Evolutionary conservation across 371 early-diverging fungal genomes (phyloP).

Genomic region (Mucor sp.): DNA sequence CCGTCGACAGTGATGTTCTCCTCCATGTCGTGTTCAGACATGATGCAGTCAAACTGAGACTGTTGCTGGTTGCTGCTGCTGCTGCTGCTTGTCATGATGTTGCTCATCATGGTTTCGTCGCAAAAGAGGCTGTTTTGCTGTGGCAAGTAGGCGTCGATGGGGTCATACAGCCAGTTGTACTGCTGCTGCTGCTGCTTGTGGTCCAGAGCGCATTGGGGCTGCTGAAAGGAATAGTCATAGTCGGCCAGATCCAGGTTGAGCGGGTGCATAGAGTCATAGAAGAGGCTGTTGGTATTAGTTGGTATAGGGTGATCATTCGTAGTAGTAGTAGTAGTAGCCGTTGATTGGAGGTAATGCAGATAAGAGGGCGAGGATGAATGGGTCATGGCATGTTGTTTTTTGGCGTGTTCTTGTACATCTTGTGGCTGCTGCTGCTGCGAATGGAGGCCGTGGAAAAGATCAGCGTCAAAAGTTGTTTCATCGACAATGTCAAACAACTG

Average conservation of each 20-base stretch:
- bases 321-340: background rate
- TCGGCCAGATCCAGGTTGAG: conserved; percentile 5
- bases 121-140: background rate
- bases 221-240: conserved; percentile 14
- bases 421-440: background rate
- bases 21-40: background rate
- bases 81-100: conserved; percentile 1
- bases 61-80: no score
- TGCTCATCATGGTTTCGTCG: background rate
- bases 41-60: conserved; percentile 1
- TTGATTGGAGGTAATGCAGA: conserved; percentile 14
- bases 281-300: background rate
- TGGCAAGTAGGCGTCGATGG: conserved; percentile 25
- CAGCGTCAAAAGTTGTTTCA: conserved; percentile 7
- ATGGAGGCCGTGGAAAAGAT: conserved; percentile 15
- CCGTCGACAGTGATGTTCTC: conserved; percentile 15
- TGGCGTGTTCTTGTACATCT: background rate
- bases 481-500: conserved; percentile 26
- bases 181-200: conserved; percentile 24
- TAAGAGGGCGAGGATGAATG: conserved; percentile 6
- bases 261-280: conserved; percentile 5
- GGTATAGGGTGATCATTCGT: background rate
- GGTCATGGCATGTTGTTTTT: background rate
- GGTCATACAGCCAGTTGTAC: conserved; percentile 28
- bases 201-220: background rate